Evolutionary conservation across 164 flowering plant species (phyloP).

Genomic region (Liriodendron chinense): DNA sequence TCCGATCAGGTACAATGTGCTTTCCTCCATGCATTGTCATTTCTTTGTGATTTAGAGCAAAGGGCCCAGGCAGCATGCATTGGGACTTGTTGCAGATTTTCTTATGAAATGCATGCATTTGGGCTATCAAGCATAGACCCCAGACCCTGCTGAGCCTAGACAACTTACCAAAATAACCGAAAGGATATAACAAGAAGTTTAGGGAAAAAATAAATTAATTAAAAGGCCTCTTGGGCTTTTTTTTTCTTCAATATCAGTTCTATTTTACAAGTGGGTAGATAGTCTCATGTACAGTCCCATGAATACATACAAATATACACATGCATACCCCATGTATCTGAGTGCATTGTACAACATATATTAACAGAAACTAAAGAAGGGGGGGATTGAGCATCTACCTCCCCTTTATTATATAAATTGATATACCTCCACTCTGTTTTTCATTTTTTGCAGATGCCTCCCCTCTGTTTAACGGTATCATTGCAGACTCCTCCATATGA

Average conservation of each 20-base stretch:
- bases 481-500: no score
- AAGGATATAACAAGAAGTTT: not conserved
- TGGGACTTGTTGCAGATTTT: not conserved
- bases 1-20: constrained; percentile 76
- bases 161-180: not conserved
- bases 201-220: no score
- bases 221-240: no score
- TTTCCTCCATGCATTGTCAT: not conserved
- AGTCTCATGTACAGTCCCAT: no score
- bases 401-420: no score
- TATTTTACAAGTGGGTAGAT: no score
- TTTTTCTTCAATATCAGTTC: not conserved
- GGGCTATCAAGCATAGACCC: not conserved
- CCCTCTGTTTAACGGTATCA: no score
- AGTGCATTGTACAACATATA: not conserved
- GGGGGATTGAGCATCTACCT: no score
- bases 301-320: no score
- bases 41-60: not conserved
- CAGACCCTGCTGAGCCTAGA: not conserved
- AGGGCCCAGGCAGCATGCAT: not conserved
- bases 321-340: not conserved
- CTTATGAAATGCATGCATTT: constrained; percentile 2
- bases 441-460: no score
- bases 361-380: no score
- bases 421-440: no score